These are phyloP conservation scores for Beta macrorhiza DNA, from an alignment of 179 eudicot species.

Conservation along the genomic window DNA sequence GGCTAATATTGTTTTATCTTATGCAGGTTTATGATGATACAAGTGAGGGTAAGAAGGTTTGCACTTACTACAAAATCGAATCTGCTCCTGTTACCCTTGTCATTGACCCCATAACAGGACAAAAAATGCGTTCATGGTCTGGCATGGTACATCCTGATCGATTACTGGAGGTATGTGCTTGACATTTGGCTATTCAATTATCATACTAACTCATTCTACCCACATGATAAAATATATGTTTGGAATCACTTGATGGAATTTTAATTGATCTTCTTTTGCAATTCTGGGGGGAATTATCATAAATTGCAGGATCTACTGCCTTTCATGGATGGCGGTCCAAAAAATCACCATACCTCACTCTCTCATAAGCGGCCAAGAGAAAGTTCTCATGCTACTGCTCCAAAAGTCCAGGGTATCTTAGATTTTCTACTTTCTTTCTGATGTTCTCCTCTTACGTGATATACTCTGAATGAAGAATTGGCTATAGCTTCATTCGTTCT, in stretches of 20 bases:
- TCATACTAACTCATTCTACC: background rate
- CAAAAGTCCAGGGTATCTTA: constrained; percentile 46
- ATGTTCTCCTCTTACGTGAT: background rate
- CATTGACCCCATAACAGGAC: constrained; percentile 93
- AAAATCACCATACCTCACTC: constrained; percentile 53
- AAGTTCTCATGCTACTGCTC: constrained; percentile 47
- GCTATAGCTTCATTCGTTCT: background rate
- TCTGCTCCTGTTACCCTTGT: constrained; percentile 68
- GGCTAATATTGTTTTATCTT: background rate
- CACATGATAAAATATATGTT: background rate
- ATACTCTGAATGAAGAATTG: background rate
- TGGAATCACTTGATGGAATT: background rate
- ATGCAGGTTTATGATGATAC: constrained; percentile 80
- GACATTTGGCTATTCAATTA: background rate
- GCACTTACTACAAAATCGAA: constrained; percentile 84
- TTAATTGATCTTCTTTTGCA: background rate
- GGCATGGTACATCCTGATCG: constrained; percentile 96
- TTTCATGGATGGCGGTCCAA: constrained; percentile 87
- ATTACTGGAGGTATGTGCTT: constrained; percentile 69
- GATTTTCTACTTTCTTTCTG: background rate
- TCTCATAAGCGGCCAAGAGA: constrained; percentile 95
- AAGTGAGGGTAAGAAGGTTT: constrained; percentile 91
- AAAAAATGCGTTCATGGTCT: constrained; percentile 92
- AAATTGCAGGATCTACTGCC: constrained; percentile 70
- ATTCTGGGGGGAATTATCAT: constrained; percentile 6